Evolutionary conservation across 495 filamentous ascomycete genomes (phyloP), one percentile per base, ranked within the genome.

Genomic region (Ascodesmis nigricans): DNA sequence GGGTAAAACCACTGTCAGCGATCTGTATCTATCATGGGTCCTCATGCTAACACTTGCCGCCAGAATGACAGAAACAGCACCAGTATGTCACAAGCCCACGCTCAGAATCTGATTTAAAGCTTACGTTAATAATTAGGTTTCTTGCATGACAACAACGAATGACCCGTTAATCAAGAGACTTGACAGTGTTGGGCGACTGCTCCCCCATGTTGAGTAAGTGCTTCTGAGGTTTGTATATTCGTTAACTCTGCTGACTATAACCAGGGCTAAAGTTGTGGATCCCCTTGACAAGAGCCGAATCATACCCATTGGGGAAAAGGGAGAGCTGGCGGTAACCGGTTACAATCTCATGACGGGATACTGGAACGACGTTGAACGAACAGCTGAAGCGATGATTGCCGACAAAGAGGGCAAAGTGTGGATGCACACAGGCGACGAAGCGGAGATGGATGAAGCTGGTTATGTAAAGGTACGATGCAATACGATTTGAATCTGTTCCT

Each of bases 261-360:
- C 58, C 3, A 50, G 48, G 15, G 75, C 78, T n/a, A 92, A 91
- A 52, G 56, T 97, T 6, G 81, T 93, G 1, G 61, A 71, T 46
- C 65, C 71, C 0, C 23, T 17, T 1, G 66, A 84, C 43, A 59
- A 59, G 13, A 55, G 42, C 3, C 42, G 57, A 4, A 61, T 75
- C 6, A 47, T 91, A 2, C 71, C 70, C 1, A 52, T 75, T 2
- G 67, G 70, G 5, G 58, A 71, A 39, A 58, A 62, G 19, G 87
- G 87, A 6, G 87, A 97, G 54, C 56, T 97, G 3, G 87, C 75
- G 0, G 70, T 90, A 0, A 63, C 65, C 0, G 87, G 87, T 4
- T 97, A 93, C 50, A 58, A 79, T 2, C 64, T 92, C 1, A 92
- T 92, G 78, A 73, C 81, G 47, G 74, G 72, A 26, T 97, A 97